phyloP scores from a whole-genome alignment of 2,329 filamentous ascomycete species.

The Cordyceps cicadae region DNA sequence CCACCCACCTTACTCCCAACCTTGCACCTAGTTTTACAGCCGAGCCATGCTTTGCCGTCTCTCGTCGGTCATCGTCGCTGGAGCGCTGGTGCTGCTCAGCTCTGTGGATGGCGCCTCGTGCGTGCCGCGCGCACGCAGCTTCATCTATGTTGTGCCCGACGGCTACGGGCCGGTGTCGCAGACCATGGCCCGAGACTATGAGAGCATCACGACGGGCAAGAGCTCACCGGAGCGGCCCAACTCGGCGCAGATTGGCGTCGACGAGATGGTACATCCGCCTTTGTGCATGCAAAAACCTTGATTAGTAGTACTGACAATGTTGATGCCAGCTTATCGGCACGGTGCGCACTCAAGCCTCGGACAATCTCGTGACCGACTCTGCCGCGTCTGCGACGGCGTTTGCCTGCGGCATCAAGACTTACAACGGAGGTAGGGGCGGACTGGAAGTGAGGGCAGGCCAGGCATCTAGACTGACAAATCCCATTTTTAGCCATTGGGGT shows the following conservation, averaged over 20 bases:
- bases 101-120: neutral
- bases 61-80: neutral
- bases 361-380: slow-evolving; percentile 19
- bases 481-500: slow-evolving; percentile 15
- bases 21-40: neutral
- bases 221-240: slow-evolving; percentile 15
- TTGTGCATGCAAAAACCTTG: neutral
- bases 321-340: slow-evolving; percentile 15
- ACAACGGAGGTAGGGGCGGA: slow-evolving; percentile 16
- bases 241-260: slow-evolving; percentile 16
- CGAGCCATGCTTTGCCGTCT: neutral
- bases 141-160: slow-evolving; percentile 26
- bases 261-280: slow-evolving; percentile 15
- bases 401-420: slow-evolving; percentile 19
- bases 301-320: neutral
- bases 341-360: slow-evolving; percentile 17
- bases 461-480: neutral
- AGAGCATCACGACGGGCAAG: slow-evolving; percentile 15
- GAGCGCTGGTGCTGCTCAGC: neutral
- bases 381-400: slow-evolving; percentile 20
- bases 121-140: slow-evolving; percentile 11
- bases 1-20: neutral
- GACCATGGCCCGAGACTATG: slow-evolving; percentile 21
- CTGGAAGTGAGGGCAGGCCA: neutral
- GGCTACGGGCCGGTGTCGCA: slow-evolving; percentile 24